These are phyloP conservation scores for Pelagophyceae sp. DNA, from an alignment of 352 stramenopile species.

Conservation along the genomic window DNA sequence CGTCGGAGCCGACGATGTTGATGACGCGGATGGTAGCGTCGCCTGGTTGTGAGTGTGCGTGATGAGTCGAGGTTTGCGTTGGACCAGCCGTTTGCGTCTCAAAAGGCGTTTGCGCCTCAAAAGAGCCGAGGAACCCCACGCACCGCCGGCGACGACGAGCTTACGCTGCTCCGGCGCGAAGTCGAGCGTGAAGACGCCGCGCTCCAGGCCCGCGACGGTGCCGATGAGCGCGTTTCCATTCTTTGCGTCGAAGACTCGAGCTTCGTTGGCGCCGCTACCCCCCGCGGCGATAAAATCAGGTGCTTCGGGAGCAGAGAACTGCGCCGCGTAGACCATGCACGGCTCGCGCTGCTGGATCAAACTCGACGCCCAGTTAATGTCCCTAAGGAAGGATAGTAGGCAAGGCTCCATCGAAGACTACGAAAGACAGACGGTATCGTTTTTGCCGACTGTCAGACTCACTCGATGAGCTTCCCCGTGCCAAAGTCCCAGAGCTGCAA, in stretches of 20 bases:
- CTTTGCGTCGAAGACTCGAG: constrained; percentile 28
- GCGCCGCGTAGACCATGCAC: constrained; percentile 67
- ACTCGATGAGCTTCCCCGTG: constrained; percentile 54
- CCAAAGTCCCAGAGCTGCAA: constrained; percentile 74
- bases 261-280: constrained; percentile 68
- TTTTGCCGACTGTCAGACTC: too few species aligned
- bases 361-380: constrained; percentile 48
- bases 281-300: constrained; percentile 59
- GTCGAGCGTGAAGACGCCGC: constrained; percentile 69
- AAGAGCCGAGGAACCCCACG: too few species aligned
- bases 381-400: too few species aligned
- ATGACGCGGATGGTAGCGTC: constrained; percentile 69
- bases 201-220: constrained; percentile 61
- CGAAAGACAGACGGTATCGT: too few species aligned
- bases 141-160: constrained; percentile 64
- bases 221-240: constrained; percentile 48
- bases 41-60: too few species aligned
- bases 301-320: constrained; percentile 59
- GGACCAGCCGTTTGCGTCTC: too few species aligned
- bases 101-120: too few species aligned
- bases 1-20: constrained; percentile 39
- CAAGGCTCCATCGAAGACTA: too few species aligned
- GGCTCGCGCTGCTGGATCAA: constrained; percentile 49
- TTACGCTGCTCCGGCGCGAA: constrained; percentile 58
- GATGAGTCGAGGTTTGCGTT: too few species aligned